Base-by-base conservation (phyloP, 208 protist genomes). In the Leishmania guyanensis region DNA sequence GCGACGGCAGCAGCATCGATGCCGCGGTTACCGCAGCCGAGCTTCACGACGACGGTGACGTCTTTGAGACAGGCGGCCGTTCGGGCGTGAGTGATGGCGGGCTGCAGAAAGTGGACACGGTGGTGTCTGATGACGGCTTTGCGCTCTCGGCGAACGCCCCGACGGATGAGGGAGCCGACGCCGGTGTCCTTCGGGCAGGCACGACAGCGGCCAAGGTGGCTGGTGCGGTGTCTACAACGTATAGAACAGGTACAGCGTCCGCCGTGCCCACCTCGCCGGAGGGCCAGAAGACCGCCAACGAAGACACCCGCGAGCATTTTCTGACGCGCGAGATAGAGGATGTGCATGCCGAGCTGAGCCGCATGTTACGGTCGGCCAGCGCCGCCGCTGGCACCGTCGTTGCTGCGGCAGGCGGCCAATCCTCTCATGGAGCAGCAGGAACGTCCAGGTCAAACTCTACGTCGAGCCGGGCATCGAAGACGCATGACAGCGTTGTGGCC, bases 41-140 rank as follows among this genome's bases (percentile, higher is more conserved):
- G 3, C 17, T 5, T 36, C 56, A 65, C 36, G 33, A n/a, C 6
- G 74, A n/a, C 10, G 26, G 39, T 54, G 75, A 43, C 1, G 74
- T 26, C n/a, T 6, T 46, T 3, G 53, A 20, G 72, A n/a, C 48
- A 33, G 72, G 51, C 51, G 72, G 50, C 22, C 17, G 14, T 12
- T 48, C 46, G 39, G 65, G 46, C 51, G 71, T 79, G 36, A 68
- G 60, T 53, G 74, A 83, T 16, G 58, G 29, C 2, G 58, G 62
- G 2, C 33, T 33, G 60, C 50, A 54, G 48, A 22, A 56, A 33
- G 20, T 73, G 65, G 81, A 81, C 78, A 79, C 82, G 43, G 82
- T 89, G 29, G 85, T 89, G 56, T 86, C 85, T 5, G 78, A 84
- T 22, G 85, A 89, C 39, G 85, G 82, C 51, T 85, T 85, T 51